Evolutionary conservation across 164 flowering plant genomes (phyloP).

Genomic region (Amborella trichopoda): DNA sequence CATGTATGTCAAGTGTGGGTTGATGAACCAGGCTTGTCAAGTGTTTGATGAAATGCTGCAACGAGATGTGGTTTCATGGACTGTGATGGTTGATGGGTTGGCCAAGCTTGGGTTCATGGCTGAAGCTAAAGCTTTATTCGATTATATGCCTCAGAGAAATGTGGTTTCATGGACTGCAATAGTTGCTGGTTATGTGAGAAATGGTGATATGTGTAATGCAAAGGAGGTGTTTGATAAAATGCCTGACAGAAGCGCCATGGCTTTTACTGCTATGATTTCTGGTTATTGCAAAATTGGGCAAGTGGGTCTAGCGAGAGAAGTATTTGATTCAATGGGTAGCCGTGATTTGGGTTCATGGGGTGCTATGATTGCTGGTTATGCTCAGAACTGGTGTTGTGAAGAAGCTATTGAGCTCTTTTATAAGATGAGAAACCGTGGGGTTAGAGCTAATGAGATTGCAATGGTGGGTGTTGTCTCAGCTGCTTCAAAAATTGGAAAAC

Average conservation of each 20-base stretch:
- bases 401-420: slow-evolving; percentile 30
- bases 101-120: slow-evolving; percentile 10
- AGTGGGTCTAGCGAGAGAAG: slow-evolving; percentile 13
- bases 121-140: slow-evolving; percentile 5
- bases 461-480: slow-evolving; percentile 42
- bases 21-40: slow-evolving; percentile 4
- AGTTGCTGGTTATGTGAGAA: slow-evolving; percentile 34
- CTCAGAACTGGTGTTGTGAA: slow-evolving; percentile 29
- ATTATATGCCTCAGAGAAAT: slow-evolving; percentile 13
- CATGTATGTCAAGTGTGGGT: not conserved
- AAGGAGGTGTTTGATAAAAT: slow-evolving; percentile 26
- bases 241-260: slow-evolving; percentile 21
- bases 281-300: slow-evolving; percentile 37
- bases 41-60: slow-evolving; percentile 11
- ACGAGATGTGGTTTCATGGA: slow-evolving; percentile 16
- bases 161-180: slow-evolving; percentile 21
- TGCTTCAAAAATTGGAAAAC: slow-evolving; percentile 30
- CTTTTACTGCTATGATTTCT: slow-evolving; percentile 40
- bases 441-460: slow-evolving; percentile 27
- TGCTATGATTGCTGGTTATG: slow-evolving; percentile 32
- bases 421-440: slow-evolving; percentile 18
- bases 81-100: slow-evolving; percentile 15
- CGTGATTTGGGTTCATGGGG: slow-evolving; percentile 24
- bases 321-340: slow-evolving; percentile 18
- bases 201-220: slow-evolving; percentile 23